phyloP scores from a whole-genome alignment of 2,329 filamentous ascomycete genomes.

The Neurospora sp. region DNA sequence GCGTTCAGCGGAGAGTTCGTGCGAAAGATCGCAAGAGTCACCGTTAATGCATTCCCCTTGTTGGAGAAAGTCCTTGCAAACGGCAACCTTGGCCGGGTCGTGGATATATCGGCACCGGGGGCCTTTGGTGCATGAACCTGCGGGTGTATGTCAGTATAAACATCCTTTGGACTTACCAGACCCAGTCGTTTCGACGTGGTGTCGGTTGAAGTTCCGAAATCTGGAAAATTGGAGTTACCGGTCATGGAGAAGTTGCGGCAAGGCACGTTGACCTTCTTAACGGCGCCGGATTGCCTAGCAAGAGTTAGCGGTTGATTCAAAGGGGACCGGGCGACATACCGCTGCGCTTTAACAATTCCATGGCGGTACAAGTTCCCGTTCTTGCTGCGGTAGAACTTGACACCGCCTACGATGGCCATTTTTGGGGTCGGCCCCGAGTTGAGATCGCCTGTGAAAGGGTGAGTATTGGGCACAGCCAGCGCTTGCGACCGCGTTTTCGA shows the following conservation, averaged over 20 bases:
- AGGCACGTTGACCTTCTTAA: slow-evolving; percentile 61
- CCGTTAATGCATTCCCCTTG: slow-evolving; percentile 70
- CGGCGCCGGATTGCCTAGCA: slow-evolving; percentile 37
- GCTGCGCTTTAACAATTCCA: slow-evolving; percentile 64
- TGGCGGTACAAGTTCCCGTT: slow-evolving; percentile 77
- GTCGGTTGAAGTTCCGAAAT: slow-evolving; percentile 22
- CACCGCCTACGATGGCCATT: slow-evolving; percentile 60
- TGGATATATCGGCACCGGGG: slow-evolving; percentile 72
- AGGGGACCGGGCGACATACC: slow-evolving; percentile 43
- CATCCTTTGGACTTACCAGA: slow-evolving; percentile 29
- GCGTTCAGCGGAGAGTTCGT: slow-evolving; percentile 74
- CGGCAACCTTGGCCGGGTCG: slow-evolving; percentile 76
- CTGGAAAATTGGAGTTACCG: slow-evolving; percentile 45
- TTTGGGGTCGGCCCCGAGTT: slow-evolving; percentile 64
- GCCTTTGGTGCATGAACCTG: slow-evolving; percentile 81
- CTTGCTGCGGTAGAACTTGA: slow-evolving; percentile 78
- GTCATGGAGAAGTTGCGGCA: slow-evolving; percentile 65
- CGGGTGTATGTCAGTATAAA: slow-evolving; percentile 15
- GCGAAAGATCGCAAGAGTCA: slow-evolving; percentile 79
- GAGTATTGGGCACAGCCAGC: slow-evolving; percentile 22
- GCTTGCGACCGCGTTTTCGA: slow-evolving; percentile 14
- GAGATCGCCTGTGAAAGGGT: slow-evolving; percentile 38
- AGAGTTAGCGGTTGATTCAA: slow-evolving; percentile 26
- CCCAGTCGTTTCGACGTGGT: slow-evolving; percentile 22
- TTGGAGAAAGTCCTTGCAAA: slow-evolving; percentile 80